Evolutionary conservation across 306 rosid genomes (phyloP).

Genomic region (Dalbergia cochinchinensis): DNA sequence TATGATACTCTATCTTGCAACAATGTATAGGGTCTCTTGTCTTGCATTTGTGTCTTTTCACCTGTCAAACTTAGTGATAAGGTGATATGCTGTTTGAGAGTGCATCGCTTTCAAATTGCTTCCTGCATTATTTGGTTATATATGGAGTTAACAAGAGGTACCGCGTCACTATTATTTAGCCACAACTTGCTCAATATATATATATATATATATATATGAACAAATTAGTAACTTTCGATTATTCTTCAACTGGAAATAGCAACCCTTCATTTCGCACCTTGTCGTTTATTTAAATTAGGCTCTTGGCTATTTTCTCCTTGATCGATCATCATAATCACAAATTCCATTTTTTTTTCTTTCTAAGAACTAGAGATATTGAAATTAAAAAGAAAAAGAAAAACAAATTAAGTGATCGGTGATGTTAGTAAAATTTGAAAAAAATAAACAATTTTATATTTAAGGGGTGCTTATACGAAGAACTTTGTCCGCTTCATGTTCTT

Average conservation of each 20-base stretch:
- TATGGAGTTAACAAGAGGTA: background rate
- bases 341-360: background rate
- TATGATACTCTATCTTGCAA: background rate
- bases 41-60: conserved; percentile 6
- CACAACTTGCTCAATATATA: conserved; percentile 23
- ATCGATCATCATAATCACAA: background rate
- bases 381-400: too few relatives aligned
- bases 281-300: background rate
- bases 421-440: too few relatives aligned
- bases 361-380: too few relatives aligned
- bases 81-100: conserved; percentile 21
- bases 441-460: too few relatives aligned
- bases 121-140: conserved; percentile 5
- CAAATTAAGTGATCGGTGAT: too few relatives aligned
- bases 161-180: conserved; percentile 6
- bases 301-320: background rate
- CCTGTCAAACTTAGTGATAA: conserved; percentile 20
- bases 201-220: background rate
- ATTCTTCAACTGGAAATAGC: background rate
- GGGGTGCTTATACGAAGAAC: too few relatives aligned
- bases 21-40: conserved; percentile 2
- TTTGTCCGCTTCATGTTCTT: too few relatives aligned
- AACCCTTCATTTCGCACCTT: background rate
- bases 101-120: conserved; percentile 1
- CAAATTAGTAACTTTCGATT: background rate